A percentile compares a stretch with the other conserved stretches of the same genome.
Evolutionary conservation across 805 yeast species (phyloP).

Genomic region (Starmerella gropengiesseri): DNA sequence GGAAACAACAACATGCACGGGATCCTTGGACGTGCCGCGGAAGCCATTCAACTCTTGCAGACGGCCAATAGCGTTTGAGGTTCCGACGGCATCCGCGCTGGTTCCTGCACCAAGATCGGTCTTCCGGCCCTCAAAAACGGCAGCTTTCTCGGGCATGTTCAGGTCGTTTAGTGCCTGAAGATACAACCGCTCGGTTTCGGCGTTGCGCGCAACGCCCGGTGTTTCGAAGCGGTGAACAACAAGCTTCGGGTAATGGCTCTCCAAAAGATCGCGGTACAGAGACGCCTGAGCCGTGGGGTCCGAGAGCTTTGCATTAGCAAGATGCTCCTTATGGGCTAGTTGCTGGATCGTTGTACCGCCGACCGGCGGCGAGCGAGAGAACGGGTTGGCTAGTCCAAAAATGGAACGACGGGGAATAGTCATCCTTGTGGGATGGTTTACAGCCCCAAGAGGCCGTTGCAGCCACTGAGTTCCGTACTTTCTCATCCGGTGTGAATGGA

Average conservation of each 20-base stretch:
- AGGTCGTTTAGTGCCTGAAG: slow-evolving; percentile 66
- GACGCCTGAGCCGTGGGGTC: slow-evolving; percentile 70
- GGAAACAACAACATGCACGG: slow-evolving; percentile 85
- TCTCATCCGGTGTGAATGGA: background rate
- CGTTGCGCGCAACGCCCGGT: slow-evolving; percentile 77
- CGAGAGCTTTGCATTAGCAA: slow-evolving; percentile 66
- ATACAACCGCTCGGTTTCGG: slow-evolving; percentile 69
- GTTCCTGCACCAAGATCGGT: slow-evolving; percentile 20
- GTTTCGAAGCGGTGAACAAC: slow-evolving; percentile 92
- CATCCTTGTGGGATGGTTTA: background rate
- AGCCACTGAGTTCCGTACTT: slow-evolving; percentile 5
- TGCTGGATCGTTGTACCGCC: slow-evolving; percentile 20
- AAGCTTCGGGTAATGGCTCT: slow-evolving; percentile 85
- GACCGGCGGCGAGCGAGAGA: slow-evolving; percentile 6
- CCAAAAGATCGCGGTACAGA: slow-evolving; percentile 64
- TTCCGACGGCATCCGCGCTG: slow-evolving; percentile 19
- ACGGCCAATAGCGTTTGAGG: slow-evolving; percentile 2
- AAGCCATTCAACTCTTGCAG: slow-evolving; percentile 1
- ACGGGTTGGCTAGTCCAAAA: slow-evolving; percentile 9
- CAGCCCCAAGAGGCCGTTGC: background rate
- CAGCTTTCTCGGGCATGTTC: slow-evolving; percentile 34
- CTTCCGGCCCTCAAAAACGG: background rate
- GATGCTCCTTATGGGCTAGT: slow-evolving; percentile 64
- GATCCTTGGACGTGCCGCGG: slow-evolving; percentile 42
- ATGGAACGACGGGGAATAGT: slow-evolving; percentile 1